Conservation (phyloP, 2,329 filamentous ascomycete species). For the Stemphylium vesicarium region DNA sequence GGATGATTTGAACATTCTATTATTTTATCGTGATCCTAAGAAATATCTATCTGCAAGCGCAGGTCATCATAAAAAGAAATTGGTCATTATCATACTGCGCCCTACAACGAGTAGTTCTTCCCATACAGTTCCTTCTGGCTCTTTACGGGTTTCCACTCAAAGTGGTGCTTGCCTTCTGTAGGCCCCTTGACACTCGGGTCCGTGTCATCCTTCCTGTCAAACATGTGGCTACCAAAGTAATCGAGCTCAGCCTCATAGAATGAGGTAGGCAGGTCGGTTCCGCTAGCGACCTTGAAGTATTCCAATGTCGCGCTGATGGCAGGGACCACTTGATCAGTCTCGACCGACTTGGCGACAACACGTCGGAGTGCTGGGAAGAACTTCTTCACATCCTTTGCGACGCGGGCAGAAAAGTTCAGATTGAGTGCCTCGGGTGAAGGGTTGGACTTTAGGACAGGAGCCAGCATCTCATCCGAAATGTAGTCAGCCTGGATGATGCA, state of each 20-base stretch:
- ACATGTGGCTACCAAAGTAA: slow-evolving; percentile 73
- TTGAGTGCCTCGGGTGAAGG: slow-evolving; percentile 54
- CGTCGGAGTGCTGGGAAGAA: slow-evolving; percentile 61
- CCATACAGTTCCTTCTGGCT: slow-evolving; percentile 31
- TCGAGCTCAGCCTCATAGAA: slow-evolving; percentile 76
- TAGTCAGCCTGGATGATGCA: slow-evolving; percentile 74
- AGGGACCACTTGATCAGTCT: slow-evolving; percentile 66
- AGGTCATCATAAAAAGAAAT: background rate
- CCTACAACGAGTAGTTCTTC: slow-evolving; percentile 18
- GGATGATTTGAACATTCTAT: background rate
- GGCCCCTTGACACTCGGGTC: slow-evolving; percentile 55
- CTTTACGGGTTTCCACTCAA: slow-evolving; percentile 63
- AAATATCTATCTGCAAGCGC: background rate
- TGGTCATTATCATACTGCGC: background rate
- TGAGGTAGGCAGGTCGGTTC: slow-evolving; percentile 66
- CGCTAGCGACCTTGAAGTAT: slow-evolving; percentile 69
- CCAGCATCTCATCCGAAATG: slow-evolving; percentile 65
- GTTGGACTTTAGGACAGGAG: slow-evolving; percentile 50
- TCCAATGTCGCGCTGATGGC: slow-evolving; percentile 68
- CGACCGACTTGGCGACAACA: slow-evolving; percentile 61
- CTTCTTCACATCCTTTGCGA: slow-evolving; percentile 61
- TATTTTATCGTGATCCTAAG: background rate
- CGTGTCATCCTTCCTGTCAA: slow-evolving; percentile 63
- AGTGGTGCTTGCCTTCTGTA: slow-evolving; percentile 65
- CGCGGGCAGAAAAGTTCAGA: slow-evolving; percentile 49